A percentile compares a stretch with the other conserved stretches of the same genome.
Evolutionary conservation across 129 eudicot species (phyloP).

Genomic region (Logfia minima): DNA sequence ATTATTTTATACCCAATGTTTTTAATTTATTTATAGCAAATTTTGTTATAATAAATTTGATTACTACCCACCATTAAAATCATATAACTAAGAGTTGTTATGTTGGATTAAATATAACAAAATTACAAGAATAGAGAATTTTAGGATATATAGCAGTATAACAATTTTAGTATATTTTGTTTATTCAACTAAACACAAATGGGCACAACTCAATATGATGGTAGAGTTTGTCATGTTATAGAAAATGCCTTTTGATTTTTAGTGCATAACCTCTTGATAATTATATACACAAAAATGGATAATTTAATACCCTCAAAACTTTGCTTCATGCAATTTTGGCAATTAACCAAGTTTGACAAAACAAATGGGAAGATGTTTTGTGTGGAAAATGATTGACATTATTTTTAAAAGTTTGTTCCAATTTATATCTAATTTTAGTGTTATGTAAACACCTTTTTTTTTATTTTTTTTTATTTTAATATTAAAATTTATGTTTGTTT

Average conservation of each 20-base stretch:
- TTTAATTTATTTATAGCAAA: too few relatives aligned
- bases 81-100: not conserved
- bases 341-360: conserved; percentile 4
- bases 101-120: conserved; percentile 3
- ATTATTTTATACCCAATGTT: too few relatives aligned
- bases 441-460: too few relatives aligned
- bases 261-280: not conserved
- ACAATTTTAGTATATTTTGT: not conserved
- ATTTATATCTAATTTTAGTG: not conserved
- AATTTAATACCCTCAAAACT: conserved; percentile 12
- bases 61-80: not conserved
- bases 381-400: conserved; percentile 26
- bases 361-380: conserved; percentile 5
- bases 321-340: conserved; percentile 9
- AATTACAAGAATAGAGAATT: not conserved
- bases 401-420: conserved; percentile 23
- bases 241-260: not conserved
- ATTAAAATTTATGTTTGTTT: not conserved
- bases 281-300: not conserved
- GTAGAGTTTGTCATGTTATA: not conserved
- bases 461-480: too few relatives aligned
- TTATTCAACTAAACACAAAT: not conserved
- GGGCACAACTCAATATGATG: not conserved
- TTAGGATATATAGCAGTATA: not conserved
- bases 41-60: not conserved